Percentiles rank a stretch among this genome's conserved stretches.
phyloP scores from a whole-genome alignment of 2,329 filamentous ascomycete species.

The Cladosporium colombiae region DNA sequence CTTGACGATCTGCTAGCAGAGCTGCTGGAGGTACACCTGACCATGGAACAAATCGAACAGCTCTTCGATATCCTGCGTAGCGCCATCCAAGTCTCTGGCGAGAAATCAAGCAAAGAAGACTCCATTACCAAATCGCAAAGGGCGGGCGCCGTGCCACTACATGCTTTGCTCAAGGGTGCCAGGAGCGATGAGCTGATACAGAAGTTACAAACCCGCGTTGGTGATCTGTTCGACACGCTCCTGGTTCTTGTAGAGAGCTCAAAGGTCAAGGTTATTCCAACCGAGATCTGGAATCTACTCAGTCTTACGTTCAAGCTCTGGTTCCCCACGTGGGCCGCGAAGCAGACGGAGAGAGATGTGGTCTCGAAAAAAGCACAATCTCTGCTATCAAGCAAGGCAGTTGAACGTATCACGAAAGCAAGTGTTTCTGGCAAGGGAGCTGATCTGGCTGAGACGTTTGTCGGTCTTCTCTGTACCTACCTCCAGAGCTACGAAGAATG shows the following conservation, averaged over 20 bases:
- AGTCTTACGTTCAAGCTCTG: constrained; percentile 12
- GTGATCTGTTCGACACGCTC: constrained; percentile 14
- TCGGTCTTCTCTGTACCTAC: constrained; percentile 8
- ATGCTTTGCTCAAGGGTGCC: constrained; percentile 18
- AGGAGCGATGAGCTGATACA: constrained; percentile 20
- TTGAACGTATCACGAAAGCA: constrained; percentile 12
- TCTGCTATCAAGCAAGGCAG: not conserved
- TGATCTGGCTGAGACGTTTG: constrained; percentile 4
- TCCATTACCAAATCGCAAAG: not conserved
- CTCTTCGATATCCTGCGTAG: not conserved
- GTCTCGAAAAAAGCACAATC: not conserved
- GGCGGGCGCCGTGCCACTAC: not conserved
- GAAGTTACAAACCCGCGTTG: constrained; percentile 20
- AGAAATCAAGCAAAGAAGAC: not conserved
- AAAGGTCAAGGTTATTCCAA: constrained; percentile 2
- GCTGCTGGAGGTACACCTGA: constrained; percentile 15
- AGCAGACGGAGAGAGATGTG: not conserved
- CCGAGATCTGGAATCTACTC: constrained; percentile 11
- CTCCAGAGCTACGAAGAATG: constrained; percentile 9
- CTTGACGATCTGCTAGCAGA: constrained; percentile 7
- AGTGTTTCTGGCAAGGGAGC: constrained; percentile 9
- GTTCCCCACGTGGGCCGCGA: constrained; percentile 13
- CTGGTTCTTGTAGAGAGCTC: constrained; percentile 15
- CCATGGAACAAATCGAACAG: constrained; percentile 6
- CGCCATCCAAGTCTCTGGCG: not conserved